Evolutionary conservation across 108 stramenopile species (phyloP).

Genomic region (Poteriospumella lacustris): DNA sequence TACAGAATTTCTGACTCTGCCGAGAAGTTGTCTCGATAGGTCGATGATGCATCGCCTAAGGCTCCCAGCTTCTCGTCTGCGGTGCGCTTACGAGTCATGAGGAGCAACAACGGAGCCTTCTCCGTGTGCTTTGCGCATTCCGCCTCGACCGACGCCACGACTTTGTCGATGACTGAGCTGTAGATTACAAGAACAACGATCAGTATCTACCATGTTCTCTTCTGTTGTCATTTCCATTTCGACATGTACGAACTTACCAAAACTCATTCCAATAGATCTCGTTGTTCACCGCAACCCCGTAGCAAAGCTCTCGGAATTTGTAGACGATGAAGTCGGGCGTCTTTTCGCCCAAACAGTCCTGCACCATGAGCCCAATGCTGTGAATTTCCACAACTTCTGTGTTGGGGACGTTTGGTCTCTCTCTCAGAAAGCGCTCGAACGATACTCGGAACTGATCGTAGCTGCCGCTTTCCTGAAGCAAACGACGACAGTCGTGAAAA

Average conservation of each 20-base stretch:
- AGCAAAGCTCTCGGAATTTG: background rate
- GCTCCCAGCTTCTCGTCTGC: background rate
- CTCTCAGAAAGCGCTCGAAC: no score
- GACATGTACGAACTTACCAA: background rate
- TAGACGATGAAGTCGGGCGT: background rate
- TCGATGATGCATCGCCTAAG: background rate
- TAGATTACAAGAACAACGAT: background rate
- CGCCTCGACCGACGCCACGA: background rate
- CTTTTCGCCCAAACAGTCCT: background rate
- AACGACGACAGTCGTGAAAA: background rate
- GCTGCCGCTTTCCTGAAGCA: no score
- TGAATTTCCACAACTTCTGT: background rate
- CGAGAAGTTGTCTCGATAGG: background rate
- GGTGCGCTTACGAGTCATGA: background rate
- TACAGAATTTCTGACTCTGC: background rate
- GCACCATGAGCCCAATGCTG: background rate
- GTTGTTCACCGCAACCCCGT: background rate
- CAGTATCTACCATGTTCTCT: background rate
- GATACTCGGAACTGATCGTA: no score
- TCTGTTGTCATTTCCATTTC: background rate
- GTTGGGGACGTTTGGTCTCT: background rate
- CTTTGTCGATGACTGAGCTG: background rate
- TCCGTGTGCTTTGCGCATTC: background rate
- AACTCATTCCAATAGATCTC: conserved; percentile 14
- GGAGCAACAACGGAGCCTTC: background rate